phyloP scores from a whole-genome alignment of 805 yeast species.

The Yarrowia deformans region DNA sequence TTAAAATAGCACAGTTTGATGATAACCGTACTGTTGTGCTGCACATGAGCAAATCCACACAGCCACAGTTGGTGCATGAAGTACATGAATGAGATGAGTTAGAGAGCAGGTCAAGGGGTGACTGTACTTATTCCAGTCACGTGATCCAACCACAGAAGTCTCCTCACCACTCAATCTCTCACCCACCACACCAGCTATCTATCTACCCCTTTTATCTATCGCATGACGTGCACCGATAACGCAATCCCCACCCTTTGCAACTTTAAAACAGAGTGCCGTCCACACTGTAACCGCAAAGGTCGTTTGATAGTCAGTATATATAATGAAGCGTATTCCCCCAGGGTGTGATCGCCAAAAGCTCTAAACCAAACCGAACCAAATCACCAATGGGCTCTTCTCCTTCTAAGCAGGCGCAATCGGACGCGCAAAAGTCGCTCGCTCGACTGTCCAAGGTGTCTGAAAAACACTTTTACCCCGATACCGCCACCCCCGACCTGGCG shows the following conservation, averaged over 20 bases:
- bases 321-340: not conserved
- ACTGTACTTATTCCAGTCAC: too few relatives aligned
- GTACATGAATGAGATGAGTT: not conserved
- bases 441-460: constrained; percentile 33
- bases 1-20: constrained; percentile 5
- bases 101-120: not conserved
- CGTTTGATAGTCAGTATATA: not conserved
- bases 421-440: constrained; percentile 27
- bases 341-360: too few relatives aligned
- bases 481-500: constrained; percentile 19
- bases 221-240: constrained; percentile 36
- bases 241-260: constrained; percentile 37
- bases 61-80: not conserved
- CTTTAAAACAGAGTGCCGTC: constrained; percentile 16
- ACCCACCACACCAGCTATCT: not conserved
- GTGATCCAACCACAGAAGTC: too few relatives aligned
- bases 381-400: constrained; percentile 12
- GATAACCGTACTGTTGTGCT: not conserved
- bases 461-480: constrained; percentile 16
- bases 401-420: constrained; percentile 16
- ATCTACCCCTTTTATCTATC: not conserved
- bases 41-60: not conserved
- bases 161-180: not conserved
- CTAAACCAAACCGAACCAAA: too few relatives aligned
- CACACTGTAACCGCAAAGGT: constrained; percentile 25